phyloP scores from a whole-genome alignment of 192 early-diverging fungal genomes.

The Coemansia sp. region DNA sequence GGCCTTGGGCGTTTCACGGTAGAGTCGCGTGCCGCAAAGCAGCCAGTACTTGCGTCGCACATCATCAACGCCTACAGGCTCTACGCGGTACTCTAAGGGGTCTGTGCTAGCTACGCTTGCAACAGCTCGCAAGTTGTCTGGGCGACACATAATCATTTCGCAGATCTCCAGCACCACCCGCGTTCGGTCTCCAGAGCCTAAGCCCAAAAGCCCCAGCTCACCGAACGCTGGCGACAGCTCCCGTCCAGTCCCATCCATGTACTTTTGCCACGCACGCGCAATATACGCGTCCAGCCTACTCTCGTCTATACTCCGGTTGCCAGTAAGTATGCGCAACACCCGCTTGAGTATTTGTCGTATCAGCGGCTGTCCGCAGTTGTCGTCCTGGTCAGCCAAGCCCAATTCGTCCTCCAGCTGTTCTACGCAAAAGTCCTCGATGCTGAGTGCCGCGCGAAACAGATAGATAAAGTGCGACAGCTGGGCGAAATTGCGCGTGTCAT shows the following conservation, averaged over 20 bases:
- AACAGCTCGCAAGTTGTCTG: slow-evolving; percentile 14
- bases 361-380: neutral
- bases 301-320: slow-evolving; percentile 19
- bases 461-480: slow-evolving; percentile 31
- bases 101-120: neutral
- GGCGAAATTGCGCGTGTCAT: slow-evolving; percentile 34
- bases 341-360: slow-evolving; percentile 11
- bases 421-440: slow-evolving; percentile 12
- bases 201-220: slow-evolving; percentile 11
- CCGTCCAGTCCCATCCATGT: slow-evolving; percentile 7
- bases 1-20: slow-evolving; percentile 17
- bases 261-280: slow-evolving; percentile 17
- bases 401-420: slow-evolving; percentile 26
- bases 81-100: slow-evolving; percentile 7
- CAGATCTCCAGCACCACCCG: slow-evolving; percentile 23
- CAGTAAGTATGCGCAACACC: slow-evolving; percentile 11
- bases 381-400: neutral
- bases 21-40: slow-evolving; percentile 23
- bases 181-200: slow-evolving; percentile 17
- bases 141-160: slow-evolving; percentile 20
- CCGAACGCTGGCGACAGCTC: neutral
- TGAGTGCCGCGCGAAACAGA: slow-evolving; percentile 18
- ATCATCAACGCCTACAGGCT: slow-evolving; percentile 14
- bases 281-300: slow-evolving; percentile 11
- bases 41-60: slow-evolving; percentile 28